A percentile compares a stretch with the other conserved stretches of the same genome.
These are phyloP conservation scores for Citrullus amarus DNA, from an alignment of 306 rosid genomes.

Conservation along the genomic window DNA sequence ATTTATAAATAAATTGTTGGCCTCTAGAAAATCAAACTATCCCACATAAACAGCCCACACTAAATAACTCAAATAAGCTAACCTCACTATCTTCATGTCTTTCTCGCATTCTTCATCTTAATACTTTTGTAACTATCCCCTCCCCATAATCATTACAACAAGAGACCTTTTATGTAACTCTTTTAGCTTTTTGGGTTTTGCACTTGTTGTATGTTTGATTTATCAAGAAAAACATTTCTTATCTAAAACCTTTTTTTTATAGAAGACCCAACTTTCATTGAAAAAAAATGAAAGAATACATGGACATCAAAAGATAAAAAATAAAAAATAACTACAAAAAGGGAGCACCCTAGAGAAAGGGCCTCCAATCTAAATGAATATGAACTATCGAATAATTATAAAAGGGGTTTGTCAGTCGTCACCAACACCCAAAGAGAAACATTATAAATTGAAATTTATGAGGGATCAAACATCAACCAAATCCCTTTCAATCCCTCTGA, in stretches of 20 bases:
- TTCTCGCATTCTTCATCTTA: neutral
- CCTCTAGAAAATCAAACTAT: neutral
- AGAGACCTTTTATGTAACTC: neutral
- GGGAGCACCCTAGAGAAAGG: too few species aligned
- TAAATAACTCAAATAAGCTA: neutral
- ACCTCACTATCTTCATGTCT: neutral
- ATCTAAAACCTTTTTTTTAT: neutral
- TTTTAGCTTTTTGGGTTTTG: neutral
- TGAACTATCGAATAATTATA: too few species aligned
- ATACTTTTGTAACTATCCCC: neutral
- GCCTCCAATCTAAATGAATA: too few species aligned
- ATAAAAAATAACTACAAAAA: too few species aligned
- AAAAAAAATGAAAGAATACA: too few species aligned
- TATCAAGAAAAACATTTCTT: neutral
- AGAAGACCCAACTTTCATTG: too few species aligned
- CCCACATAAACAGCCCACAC: neutral
- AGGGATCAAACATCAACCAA: too few species aligned
- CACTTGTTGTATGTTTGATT: neutral
- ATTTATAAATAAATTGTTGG: neutral
- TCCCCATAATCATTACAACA: neutral
- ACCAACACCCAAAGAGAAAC: too few species aligned
- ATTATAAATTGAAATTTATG: too few species aligned
- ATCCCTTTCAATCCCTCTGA: too few species aligned
- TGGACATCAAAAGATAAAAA: too few species aligned
- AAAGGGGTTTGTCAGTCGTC: too few species aligned